Conservation (phyloP, 129 eudicot genomes). For the Deinandra increscens region DNA sequence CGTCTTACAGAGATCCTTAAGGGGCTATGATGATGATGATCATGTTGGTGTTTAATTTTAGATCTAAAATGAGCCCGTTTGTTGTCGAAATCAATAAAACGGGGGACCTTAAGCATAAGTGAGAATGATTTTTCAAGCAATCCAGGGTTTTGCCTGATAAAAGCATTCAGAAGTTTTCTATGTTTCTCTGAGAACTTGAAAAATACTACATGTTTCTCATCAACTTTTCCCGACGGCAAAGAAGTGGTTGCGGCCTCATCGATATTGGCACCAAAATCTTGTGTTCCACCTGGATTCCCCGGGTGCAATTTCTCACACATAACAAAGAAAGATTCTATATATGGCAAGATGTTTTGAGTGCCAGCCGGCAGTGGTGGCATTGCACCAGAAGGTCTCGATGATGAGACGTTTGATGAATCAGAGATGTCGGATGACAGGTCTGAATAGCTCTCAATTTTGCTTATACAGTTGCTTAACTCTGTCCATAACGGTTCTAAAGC, state of each 20-base stretch:
- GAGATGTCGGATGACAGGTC: conserved; percentile 57
- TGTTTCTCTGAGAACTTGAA: conserved; percentile 88
- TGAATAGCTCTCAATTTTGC: conserved; percentile 77
- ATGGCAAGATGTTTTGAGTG: conserved; percentile 84
- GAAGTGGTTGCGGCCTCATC: conserved; percentile 74
- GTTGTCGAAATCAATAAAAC: conserved; percentile 95
- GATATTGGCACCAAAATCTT: conserved; percentile 59
- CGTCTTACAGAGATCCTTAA: conserved; percentile 93
- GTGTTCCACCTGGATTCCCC: conserved; percentile 51
- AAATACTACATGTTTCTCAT: conserved; percentile 75
- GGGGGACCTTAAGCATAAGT: conserved; percentile 92
- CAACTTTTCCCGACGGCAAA: conserved; percentile 44
- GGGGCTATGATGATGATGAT: conserved; percentile 97
- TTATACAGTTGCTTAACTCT: conserved; percentile 85
- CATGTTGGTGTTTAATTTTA: conserved; percentile 94
- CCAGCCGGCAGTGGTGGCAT: conserved; percentile 97
- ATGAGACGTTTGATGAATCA: conserved; percentile 40
- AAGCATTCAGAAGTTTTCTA: conserved; percentile 82
- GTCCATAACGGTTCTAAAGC: conserved; percentile 93
- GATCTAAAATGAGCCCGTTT: conserved; percentile 93
- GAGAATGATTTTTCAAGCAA: conserved; percentile 94
- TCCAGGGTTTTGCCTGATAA: conserved; percentile 91
- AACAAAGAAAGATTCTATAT: conserved; percentile 91
- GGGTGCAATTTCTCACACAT: conserved; percentile 96
- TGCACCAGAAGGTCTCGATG: conserved; percentile 65